Base-by-base conservation (phyloP, 2,329 filamentous ascomycete species). In the Byssochlamys sp. region DNA sequence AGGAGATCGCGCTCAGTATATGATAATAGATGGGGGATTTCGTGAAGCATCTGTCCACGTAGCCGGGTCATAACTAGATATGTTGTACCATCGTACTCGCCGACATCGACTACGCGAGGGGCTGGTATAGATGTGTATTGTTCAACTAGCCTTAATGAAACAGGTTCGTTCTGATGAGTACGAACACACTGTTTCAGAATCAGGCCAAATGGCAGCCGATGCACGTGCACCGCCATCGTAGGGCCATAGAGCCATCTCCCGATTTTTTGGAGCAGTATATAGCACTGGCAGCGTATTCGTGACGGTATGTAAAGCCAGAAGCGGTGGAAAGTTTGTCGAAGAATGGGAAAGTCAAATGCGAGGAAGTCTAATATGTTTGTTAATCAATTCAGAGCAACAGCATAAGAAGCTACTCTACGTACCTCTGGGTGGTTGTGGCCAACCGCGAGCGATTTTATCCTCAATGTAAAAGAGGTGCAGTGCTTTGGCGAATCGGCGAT, bases 401-500 rank as follows among this genome's bases (percentile, higher is more conserved):
- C 35, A 45, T 45, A 14, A 45, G 12, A 3, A 14, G 14, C 14
- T 45, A 4, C 35, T 7, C 19, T 24, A 45, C 35, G n/a, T 19
- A 45, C 35, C n/a, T 19, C 35, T 24, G 4, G 35, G n/a, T 19
- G n/a, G 7, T 45, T 45, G 57, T 12, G 57, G 54, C 59, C 59
- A 61, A 29, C 59, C 59, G 27, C 31, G 10, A n/a, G 58, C 24
- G 53, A 58, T 50, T 33, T 51, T 52, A 49, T 57, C 54, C n/a
- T 61, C 59, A 25, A 61, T 57, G 26, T 33, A 61, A 49, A 60
- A 61, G 31, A 58, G 53, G 28, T 61, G 58, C 3, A 61, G 52
- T 4, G 59, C 55, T 4, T 33, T 48, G 27, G 60, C 54, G 35
- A 62, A 56, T 39, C 59, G 52, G n/a, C 25, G 58, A 50, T 62